phyloP scores from a whole-genome alignment of 2,329 filamentous ascomycete genomes.

The Tolypocladium pustulatum region DNA sequence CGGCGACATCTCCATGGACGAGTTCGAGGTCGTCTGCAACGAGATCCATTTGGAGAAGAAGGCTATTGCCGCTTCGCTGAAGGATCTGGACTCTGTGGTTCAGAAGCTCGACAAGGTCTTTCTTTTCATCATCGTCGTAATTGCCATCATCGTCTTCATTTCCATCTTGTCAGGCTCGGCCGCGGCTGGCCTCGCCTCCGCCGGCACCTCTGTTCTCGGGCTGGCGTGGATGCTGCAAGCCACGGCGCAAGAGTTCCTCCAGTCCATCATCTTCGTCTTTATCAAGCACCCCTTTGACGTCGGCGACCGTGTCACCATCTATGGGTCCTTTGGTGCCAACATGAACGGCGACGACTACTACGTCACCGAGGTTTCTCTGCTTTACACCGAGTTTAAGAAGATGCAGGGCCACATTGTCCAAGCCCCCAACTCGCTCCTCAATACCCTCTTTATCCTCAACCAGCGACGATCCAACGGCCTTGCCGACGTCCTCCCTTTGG shows the following conservation, averaged over 20 bases:
- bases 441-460: slow-evolving; percentile 89
- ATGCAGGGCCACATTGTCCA: slow-evolving; percentile 96
- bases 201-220: slow-evolving; percentile 77
- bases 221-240: slow-evolving; percentile 88
- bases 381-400: slow-evolving; percentile 98
- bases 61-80: slow-evolving; percentile 86
- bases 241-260: slow-evolving; percentile 87
- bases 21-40: slow-evolving; percentile 84
- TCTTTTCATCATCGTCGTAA: slow-evolving; percentile 72
- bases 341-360: slow-evolving; percentile 88
- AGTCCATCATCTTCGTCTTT: slow-evolving; percentile 91
- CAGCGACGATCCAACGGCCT: slow-evolving; percentile 82
- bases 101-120: slow-evolving; percentile 83
- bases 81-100: slow-evolving; percentile 90
- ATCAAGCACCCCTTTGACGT: slow-evolving; percentile 97
- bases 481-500: slow-evolving; percentile 74
- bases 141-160: slow-evolving; percentile 77
- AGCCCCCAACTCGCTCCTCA: slow-evolving; percentile 87
- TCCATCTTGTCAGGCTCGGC: slow-evolving; percentile 83
- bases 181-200: slow-evolving; percentile 82
- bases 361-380: slow-evolving; percentile 82
- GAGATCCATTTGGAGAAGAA: slow-evolving; percentile 93
- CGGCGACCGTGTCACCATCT: slow-evolving; percentile 83
- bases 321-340: slow-evolving; percentile 74
- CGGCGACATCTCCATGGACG: slow-evolving; percentile 91